Evolutionary conservation across 352 stramenopile species (phyloP), one percentile per base, ranked within the genome.

Genomic region (Phytophthora foliorum): DNA sequence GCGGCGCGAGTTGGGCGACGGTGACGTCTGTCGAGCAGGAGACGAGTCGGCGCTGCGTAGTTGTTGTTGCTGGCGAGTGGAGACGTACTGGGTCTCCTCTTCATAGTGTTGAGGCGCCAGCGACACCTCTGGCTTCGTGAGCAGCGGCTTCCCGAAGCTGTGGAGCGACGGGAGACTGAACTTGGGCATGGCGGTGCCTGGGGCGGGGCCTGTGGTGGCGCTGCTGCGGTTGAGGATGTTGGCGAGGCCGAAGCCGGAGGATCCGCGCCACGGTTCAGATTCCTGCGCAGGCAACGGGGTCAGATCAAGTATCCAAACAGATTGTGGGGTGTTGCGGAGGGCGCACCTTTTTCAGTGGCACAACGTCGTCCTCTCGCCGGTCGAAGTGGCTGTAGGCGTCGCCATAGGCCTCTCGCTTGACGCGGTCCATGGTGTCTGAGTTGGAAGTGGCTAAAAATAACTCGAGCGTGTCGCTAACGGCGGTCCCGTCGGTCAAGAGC

Each of bases 141-240:
- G 69, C 27, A 90, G 60, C 41, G 82, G 73, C 70, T 91, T 92
- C 25, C 78, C 75, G 45, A 91, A 94, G 61, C 83, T 78, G 70
- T 93, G 86, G 21, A 96, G 75, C 46, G 88, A 88, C 39, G 88
- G 88, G 31, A 96, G 74, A 42, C 74, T 95, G 68, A 95, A 90
- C 60, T 75, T 86, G 11, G 84, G 81, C 51, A 88, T 78, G 36
- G 71, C 39, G 60, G 42, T 60, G 27, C n/a, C 27, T 19, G 60
- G 32, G 17, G 42, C 50, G 32, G 7, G 7, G 16, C 6, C 38
- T 45, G 16, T 13, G 57, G 34, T 57, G 34, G 59, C 38, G 45
- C n/a, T 64, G 69, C 36, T 80, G 13, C 83, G 83, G 58, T 95
- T 94, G 49, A 95, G 77, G 53, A 95, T 88, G 63, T 90, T 92